A percentile compares a stretch with the other conserved stretches of the same genome.
phyloP scores from a whole-genome alignment of 495 filamentous ascomycete species.

The Penicillium canescens region DNA sequence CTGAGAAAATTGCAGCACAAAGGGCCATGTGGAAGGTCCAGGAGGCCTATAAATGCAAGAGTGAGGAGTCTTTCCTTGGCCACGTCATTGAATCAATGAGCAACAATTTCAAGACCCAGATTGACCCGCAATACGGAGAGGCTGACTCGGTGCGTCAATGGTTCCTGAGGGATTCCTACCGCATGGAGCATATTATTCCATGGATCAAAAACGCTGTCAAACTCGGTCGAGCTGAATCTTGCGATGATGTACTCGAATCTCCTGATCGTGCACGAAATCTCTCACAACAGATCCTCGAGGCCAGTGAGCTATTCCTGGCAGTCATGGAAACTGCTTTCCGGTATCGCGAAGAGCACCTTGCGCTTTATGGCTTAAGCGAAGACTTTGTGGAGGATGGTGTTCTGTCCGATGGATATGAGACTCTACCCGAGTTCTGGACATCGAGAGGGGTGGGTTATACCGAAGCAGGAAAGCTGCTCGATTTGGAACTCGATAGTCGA shows the following conservation, averaged over 20 bases:
- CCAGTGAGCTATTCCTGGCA: slow-evolving; percentile 72
- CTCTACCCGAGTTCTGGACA: slow-evolving; percentile 80
- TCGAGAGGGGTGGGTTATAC: slow-evolving; percentile 47
- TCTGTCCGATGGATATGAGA: slow-evolving; percentile 57
- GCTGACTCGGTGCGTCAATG: slow-evolving; percentile 75
- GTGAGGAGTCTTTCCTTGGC: slow-evolving; percentile 57
- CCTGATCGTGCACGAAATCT: slow-evolving; percentile 33
- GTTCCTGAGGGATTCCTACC: slow-evolving; percentile 76
- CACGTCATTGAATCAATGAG: slow-evolving; percentile 70
- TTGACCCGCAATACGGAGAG: slow-evolving; percentile 57
- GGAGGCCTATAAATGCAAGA: slow-evolving; percentile 54
- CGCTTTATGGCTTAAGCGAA: slow-evolving; percentile 67
- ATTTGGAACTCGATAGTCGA: slow-evolving; percentile 45
- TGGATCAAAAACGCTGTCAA: slow-evolving; percentile 75
- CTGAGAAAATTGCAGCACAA: slow-evolving; percentile 88
- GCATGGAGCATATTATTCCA: slow-evolving; percentile 71
- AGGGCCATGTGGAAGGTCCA: slow-evolving; percentile 76
- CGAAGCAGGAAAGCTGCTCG: slow-evolving; percentile 52
- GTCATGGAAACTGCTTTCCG: slow-evolving; percentile 70
- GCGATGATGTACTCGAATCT: no score
- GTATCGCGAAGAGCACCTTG: slow-evolving; percentile 68
- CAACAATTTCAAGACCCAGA: slow-evolving; percentile 62
- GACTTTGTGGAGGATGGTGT: slow-evolving; percentile 69
- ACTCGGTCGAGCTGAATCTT: slow-evolving; percentile 43
- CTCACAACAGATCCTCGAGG: slow-evolving; percentile 67